Conservation (phyloP, 768 basidiomycete genomes). For the Jaapia argillacea region DNA sequence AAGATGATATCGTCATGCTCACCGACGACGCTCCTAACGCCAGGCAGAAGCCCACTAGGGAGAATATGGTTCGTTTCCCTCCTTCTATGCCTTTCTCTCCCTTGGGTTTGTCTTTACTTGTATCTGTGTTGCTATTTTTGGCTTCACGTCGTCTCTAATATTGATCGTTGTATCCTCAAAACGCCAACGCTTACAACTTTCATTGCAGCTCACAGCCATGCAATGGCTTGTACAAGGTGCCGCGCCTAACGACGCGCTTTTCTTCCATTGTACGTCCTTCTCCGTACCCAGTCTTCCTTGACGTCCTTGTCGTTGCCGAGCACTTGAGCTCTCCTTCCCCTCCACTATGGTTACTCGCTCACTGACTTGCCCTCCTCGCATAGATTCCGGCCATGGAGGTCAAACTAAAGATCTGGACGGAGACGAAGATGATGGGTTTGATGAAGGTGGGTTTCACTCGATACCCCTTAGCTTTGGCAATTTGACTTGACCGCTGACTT, state of each 20-base stretch:
- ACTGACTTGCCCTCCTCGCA: background rate
- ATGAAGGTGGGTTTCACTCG: conserved; percentile 58
- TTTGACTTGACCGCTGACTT: background rate
- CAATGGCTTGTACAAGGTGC: conserved; percentile 48
- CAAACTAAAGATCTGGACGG: conserved; percentile 72
- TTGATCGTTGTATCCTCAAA: background rate
- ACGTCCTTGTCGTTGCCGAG: background rate
- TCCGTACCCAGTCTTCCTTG: background rate
- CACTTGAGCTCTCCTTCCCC: background rate
- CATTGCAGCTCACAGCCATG: conserved; percentile 34
- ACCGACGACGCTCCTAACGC: conserved; percentile 38
- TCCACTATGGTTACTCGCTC: background rate
- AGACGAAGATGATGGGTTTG: conserved; percentile 71
- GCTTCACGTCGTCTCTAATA: no score
- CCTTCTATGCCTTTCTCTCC: background rate
- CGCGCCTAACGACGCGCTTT: conserved; percentile 41
- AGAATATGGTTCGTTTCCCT: conserved; percentile 33
- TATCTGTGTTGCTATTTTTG: no score
- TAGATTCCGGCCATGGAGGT: conserved; percentile 94
- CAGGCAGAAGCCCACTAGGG: conserved; percentile 36
- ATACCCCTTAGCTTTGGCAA: background rate
- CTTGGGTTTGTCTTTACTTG: background rate
- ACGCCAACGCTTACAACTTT: background rate
- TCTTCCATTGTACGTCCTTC: conserved; percentile 35
- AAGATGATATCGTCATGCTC: conserved; percentile 49